These are phyloP conservation scores for Suillus luteus DNA, from an alignment of 768 basidiomycete species.

Conservation along the genomic window DNA sequence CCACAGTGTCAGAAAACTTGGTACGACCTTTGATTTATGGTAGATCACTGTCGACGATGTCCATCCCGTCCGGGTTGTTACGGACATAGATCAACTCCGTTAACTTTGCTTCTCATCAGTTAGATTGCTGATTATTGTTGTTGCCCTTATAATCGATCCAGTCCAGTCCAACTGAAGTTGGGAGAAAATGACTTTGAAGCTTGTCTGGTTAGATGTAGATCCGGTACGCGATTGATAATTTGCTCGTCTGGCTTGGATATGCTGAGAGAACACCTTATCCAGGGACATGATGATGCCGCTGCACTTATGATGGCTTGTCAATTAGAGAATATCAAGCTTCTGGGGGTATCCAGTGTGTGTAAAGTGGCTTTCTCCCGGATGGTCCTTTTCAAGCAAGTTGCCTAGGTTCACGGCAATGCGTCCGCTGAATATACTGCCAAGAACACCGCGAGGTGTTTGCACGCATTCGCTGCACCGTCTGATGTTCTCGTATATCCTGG, in stretches of 20 bases:
- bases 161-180: background rate
- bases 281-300: constrained; percentile 91
- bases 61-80: background rate
- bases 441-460: constrained; percentile 78
- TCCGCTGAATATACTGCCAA: constrained; percentile 56
- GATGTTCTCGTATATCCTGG: constrained; percentile 68
- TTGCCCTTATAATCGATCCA: background rate
- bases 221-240: constrained; percentile 45
- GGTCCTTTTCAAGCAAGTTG: background rate
- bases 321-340: constrained; percentile 60
- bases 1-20: background rate
- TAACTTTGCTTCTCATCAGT: background rate
- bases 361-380: constrained; percentile 2
- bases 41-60: background rate
- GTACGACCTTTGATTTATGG: background rate
- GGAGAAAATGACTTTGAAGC: constrained; percentile 16
- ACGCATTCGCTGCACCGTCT: constrained; percentile 68
- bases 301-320: constrained; percentile 80
- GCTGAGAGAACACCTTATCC: background rate
- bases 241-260: background rate
- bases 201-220: constrained; percentile 67
- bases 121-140: background rate
- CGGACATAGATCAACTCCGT: background rate
- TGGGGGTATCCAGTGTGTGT: constrained; percentile 83
- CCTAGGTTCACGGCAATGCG: constrained; percentile 82